phyloP scores from a whole-genome alignment of 2,329 filamentous ascomycete genomes.

The Orbilia ellipsospora region DNA sequence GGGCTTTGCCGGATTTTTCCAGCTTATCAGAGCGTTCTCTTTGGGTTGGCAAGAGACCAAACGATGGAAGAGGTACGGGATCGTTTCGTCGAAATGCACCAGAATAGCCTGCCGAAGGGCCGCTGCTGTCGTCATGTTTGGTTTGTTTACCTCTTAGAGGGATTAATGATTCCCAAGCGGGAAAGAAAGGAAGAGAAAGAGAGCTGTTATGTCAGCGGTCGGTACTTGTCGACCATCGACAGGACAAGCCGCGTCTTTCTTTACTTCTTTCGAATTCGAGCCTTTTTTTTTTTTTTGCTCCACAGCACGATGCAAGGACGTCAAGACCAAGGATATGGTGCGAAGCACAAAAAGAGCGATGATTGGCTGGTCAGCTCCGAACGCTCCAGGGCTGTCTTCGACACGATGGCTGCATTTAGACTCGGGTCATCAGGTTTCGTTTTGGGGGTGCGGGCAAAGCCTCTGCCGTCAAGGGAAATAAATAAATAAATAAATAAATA shows the following conservation, averaged over 20 bases:
- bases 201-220: background rate
- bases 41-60: background rate
- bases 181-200: background rate
- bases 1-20: slow-evolving; percentile 26
- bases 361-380: slow-evolving; percentile 53
- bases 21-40: background rate
- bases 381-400: slow-evolving; percentile 15
- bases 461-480: slow-evolving; percentile 5
- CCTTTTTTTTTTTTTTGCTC: background rate
- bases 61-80: too few relatives aligned
- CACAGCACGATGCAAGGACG: background rate
- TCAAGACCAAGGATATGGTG: background rate
- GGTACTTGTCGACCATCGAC: too few relatives aligned
- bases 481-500: slow-evolving; percentile 20
- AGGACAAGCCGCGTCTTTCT: too few relatives aligned
- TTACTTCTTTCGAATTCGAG: too few relatives aligned
- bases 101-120: slow-evolving; percentile 30
- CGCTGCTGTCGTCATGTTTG: slow-evolving; percentile 40
- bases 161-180: background rate
- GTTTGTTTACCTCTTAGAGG: slow-evolving; percentile 1
- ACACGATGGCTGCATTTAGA: slow-evolving; percentile 47
- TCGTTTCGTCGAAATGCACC: background rate
- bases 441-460: slow-evolving; percentile 10
- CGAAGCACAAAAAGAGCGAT: slow-evolving; percentile 3
- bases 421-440: slow-evolving; percentile 39